A percentile compares a stretch with the other conserved stretches of the same genome.
phyloP scores from a whole-genome alignment of 1,284 basidiomycete species.

The Ustilago nuda region DNA sequence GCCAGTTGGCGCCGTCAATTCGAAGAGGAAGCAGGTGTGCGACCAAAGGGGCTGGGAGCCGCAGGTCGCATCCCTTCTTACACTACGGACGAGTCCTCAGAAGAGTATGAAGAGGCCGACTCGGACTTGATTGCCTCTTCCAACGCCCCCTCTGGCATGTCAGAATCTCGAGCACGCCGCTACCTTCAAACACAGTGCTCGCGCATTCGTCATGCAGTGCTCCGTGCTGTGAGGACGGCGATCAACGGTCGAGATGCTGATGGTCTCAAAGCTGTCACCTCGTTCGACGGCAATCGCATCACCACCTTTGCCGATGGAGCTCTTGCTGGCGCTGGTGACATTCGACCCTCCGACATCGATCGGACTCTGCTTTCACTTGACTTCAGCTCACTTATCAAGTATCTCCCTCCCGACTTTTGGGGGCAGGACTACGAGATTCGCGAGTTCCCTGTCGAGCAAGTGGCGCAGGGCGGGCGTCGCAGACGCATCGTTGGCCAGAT shows the following conservation, averaged over 20 bases:
- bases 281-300: conserved; percentile 42
- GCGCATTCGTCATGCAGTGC: conserved; percentile 56
- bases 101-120: conserved; percentile 41
- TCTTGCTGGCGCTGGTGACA: conserved; percentile 27
- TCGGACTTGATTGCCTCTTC: conserved; percentile 30
- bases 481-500: conserved; percentile 61
- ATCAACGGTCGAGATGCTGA: conserved; percentile 62
- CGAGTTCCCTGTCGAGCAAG: conserved; percentile 63
- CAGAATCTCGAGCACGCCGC: conserved; percentile 40
- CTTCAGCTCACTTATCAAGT: conserved; percentile 53
- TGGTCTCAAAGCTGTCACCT: conserved; percentile 40
- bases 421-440: conserved; percentile 63
- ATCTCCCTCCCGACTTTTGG: conserved; percentile 58
- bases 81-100: conserved; percentile 38
- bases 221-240: conserved; percentile 59
- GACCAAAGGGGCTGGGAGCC: conserved; percentile 12
- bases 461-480: conserved; percentile 52
- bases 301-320: conserved; percentile 40
- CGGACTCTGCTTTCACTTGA: conserved; percentile 55
- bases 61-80: conserved; percentile 16
- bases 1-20: conserved; percentile 65
- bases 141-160: conserved; percentile 23
- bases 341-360: conserved; percentile 28
- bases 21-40: conserved; percentile 53
- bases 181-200: conserved; percentile 55